Percentiles rank a stretch among this genome's conserved stretches.
phyloP scores from a whole-genome alignment of 1,139 yeast species.

The Debaryomyces nepalensis region DNA sequence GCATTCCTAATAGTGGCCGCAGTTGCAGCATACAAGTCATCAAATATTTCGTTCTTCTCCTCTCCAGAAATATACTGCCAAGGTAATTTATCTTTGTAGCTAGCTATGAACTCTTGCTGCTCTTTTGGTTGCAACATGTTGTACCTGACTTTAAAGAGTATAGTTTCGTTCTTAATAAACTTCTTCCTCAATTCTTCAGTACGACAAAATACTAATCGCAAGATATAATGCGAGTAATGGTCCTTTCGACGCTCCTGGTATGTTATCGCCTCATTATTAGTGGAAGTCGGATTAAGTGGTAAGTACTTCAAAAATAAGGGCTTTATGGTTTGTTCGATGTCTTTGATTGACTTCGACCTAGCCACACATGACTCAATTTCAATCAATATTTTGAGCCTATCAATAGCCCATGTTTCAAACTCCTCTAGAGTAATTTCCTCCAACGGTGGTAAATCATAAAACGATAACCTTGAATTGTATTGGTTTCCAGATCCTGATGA shows the following conservation, averaged over 20 bases:
- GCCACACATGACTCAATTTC: conserved; percentile 81
- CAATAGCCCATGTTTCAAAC: conserved; percentile 95
- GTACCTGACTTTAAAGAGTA: conserved; percentile 75
- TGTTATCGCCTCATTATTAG: conserved; percentile 36
- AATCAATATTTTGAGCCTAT: conserved; percentile 77
- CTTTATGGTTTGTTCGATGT: conserved; percentile 64
- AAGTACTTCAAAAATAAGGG: conserved; percentile 67
- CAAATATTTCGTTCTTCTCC: conserved; percentile 59
- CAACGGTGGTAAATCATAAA: conserved; percentile 76
- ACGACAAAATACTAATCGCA: conserved; percentile 88
- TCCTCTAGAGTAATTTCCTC: conserved; percentile 89
- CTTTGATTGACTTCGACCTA: conserved; percentile 66
- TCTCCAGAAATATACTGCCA: conserved; percentile 72
- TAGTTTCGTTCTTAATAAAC: conserved; percentile 76
- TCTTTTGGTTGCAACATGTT: conserved; percentile 68
- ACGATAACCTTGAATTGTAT: conserved; percentile 51
- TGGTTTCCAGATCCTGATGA: conserved; percentile 28
- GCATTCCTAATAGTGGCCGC: conserved; percentile 39
- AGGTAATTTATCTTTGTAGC: conserved; percentile 56
- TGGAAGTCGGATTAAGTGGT: conserved; percentile 57
- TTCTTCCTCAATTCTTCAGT: conserved; percentile 83
- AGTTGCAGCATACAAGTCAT: conserved; percentile 59
- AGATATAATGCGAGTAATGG: conserved; percentile 86
- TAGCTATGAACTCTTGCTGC: conserved; percentile 67
- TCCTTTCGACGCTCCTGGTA: conserved; percentile 76